A percentile compares a stretch with the other conserved stretches of the same genome.
phyloP scores from a whole-genome alignment of 2,329 filamentous ascomycete species.

The Pyrenophora seminiperda region DNA sequence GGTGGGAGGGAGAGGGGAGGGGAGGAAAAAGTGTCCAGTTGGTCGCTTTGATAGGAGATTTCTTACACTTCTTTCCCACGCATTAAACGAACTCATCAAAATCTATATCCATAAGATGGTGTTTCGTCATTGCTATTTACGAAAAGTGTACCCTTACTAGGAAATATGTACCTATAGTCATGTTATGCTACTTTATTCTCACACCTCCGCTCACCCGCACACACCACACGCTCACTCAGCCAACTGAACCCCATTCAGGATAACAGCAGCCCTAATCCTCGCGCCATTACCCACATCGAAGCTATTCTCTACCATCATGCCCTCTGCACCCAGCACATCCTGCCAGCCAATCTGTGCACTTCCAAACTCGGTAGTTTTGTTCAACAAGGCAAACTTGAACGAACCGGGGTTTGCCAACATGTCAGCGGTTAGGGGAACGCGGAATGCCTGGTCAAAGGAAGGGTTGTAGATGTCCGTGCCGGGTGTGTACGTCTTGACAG shows the following conservation, averaged over 20 bases:
- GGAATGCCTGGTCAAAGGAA: slow-evolving; percentile 54
- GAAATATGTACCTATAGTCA: too few species aligned
- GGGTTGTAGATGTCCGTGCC: slow-evolving; percentile 58
- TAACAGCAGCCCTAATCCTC: slow-evolving; percentile 30
- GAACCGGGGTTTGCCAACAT: slow-evolving; percentile 27
- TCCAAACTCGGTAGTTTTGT: slow-evolving; percentile 36
- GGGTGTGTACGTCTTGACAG: slow-evolving; percentile 51
- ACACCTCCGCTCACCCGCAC: too few species aligned
- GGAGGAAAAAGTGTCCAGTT: too few species aligned
- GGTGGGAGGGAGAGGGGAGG: too few species aligned
- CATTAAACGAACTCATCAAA: too few species aligned
- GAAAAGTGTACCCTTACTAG: too few species aligned
- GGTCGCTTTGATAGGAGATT: too few species aligned
- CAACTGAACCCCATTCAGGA: slow-evolving; percentile 29
- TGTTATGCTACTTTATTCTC: too few species aligned
- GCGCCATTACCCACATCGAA: slow-evolving; percentile 38
- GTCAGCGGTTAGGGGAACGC: slow-evolving; percentile 49
- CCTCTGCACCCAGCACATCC: slow-evolving; percentile 32
- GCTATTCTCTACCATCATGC: slow-evolving; percentile 23
- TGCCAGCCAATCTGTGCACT: slow-evolving; percentile 32
- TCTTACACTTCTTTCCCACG: too few species aligned
- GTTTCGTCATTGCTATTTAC: too few species aligned
- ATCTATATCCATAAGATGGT: too few species aligned
- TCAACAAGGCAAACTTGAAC: slow-evolving; percentile 38
- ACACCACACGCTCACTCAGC: slow-evolving; percentile 7